These are phyloP conservation scores for Cyphellophora europaea DNA, from an alignment of 2,329 filamentous ascomycete genomes.

Conservation along the genomic window DNA sequence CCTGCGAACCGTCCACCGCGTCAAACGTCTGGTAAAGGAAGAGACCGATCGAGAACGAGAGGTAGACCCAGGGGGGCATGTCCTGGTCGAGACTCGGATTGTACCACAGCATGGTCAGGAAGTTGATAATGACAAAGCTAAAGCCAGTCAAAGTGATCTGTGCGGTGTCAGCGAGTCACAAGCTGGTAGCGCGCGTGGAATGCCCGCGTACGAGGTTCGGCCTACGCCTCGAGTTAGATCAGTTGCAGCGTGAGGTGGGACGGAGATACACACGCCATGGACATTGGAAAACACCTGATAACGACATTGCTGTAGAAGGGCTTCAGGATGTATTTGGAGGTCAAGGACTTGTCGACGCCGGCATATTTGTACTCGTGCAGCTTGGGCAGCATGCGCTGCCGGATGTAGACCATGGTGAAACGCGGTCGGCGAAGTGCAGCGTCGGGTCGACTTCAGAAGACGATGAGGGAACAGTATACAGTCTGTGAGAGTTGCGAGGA, in stretches of 20 bases:
- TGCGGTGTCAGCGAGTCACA: too few species aligned
- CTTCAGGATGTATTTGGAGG: conserved; percentile 90
- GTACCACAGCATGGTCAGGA: conserved; percentile 90
- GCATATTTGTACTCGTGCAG: conserved; percentile 95
- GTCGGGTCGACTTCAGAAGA: too few species aligned
- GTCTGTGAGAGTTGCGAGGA: too few species aligned
- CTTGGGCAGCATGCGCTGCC: conserved; percentile 77
- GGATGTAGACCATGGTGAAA: conserved; percentile 99
- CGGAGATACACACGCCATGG: conserved; percentile 63
- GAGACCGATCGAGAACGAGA: conserved; percentile 76
- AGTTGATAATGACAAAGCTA: conserved; percentile 77
- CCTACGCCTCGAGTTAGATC: conserved; percentile 8
- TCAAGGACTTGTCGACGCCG: conserved; percentile 77
- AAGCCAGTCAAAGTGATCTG: conserved; percentile 86
- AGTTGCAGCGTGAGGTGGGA: background rate
- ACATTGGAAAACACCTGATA: conserved; percentile 90
- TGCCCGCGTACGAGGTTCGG: conserved; percentile 48
- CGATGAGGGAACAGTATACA: too few species aligned
- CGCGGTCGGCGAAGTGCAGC: too few species aligned
- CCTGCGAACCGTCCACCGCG: conserved; percentile 88
- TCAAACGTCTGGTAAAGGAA: conserved; percentile 99
- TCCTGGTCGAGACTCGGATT: conserved; percentile 89
- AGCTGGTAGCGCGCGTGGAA: background rate
- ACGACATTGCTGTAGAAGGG: conserved; percentile 94
- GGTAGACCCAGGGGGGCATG: conserved; percentile 92